Percentiles rank a stretch among this genome's conserved stretches.
Conservation (phyloP, 73 alveolate species). For the Halteria grandinella region DNA sequence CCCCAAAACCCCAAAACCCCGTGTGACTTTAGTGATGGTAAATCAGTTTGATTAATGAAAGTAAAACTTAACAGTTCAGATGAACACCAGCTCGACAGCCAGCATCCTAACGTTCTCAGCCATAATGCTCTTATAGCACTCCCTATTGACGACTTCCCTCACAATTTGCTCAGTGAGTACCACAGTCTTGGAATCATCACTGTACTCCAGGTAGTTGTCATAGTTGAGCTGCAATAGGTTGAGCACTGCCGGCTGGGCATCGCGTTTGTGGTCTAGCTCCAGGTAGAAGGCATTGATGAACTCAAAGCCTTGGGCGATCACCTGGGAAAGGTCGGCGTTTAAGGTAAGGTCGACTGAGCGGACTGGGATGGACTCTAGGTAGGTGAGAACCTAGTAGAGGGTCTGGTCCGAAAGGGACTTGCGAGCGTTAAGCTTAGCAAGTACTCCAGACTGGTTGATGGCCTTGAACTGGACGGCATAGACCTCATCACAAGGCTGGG, state of each 20-base stretch:
- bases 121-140: too few relatives aligned
- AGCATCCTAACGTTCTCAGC: too few relatives aligned
- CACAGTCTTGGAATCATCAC: too few relatives aligned
- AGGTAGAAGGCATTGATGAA: conserved; percentile 48
- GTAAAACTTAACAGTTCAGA: too few relatives aligned
- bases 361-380: conserved; percentile 34
- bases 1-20: too few relatives aligned
- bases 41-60: too few relatives aligned
- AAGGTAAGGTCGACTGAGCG: neutral
- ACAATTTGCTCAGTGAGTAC: too few relatives aligned
- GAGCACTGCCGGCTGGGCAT: conserved; percentile 5
- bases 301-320: conserved; percentile 21
- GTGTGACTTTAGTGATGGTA: too few relatives aligned
- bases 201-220: conserved; percentile 41
- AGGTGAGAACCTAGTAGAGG: conserved; percentile 1
- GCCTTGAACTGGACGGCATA: neutral
- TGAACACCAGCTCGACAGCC: too few relatives aligned
- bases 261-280: conserved; percentile 31
- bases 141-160: too few relatives aligned
- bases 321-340: conserved; percentile 8
- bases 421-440: conserved; percentile 7
- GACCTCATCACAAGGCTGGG: neutral
- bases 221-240: conserved; percentile 33
- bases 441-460: neutral
- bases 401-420: neutral